Evolutionary conservation across 2,329 filamentous ascomycete species (phyloP).

Genomic region (Dothideomycetes sp.): DNA sequence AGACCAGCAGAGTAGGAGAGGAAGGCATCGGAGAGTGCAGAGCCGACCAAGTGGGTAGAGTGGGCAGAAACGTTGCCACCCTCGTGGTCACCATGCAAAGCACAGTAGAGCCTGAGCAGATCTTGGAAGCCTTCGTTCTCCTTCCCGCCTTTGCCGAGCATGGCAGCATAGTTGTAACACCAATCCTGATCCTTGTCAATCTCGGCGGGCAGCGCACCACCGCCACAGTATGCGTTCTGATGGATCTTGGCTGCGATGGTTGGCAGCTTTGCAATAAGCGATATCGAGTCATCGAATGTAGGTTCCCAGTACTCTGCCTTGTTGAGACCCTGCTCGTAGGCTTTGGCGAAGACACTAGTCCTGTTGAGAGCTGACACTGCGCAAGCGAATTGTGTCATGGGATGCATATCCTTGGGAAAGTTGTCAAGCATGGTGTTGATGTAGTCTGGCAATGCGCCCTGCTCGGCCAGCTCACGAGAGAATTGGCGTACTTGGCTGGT

Average conservation of each 20-base stretch:
- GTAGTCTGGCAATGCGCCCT: constrained; percentile 72
- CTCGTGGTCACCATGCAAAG: constrained; percentile 95
- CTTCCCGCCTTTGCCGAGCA: constrained; percentile 82
- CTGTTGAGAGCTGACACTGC: constrained; percentile 94
- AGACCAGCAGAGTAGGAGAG: constrained; percentile 93
- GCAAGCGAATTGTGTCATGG: constrained; percentile 96
- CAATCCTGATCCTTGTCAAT: constrained; percentile 84
- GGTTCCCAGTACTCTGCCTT: constrained; percentile 99
- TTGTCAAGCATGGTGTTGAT: constrained; percentile 80
- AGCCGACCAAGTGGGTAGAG: constrained; percentile 87
- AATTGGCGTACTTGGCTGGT: constrained; percentile 71
- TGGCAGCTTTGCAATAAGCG: constrained; percentile 87
- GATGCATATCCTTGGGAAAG: constrained; percentile 84
- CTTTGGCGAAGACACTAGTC: constrained; percentile 85
- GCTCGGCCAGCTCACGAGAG: constrained; percentile 77
- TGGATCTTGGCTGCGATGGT: constrained; percentile 97
- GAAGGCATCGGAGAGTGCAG: constrained; percentile 88
- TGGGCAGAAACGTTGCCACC: constrained; percentile 97
- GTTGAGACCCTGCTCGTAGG: constrained; percentile 80
- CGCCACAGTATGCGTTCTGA: constrained; percentile 71
- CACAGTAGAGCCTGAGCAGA: constrained; percentile 83
- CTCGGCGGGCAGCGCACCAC: constrained; percentile 64
- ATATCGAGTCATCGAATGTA: constrained; percentile 91
- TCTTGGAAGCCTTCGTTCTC: constrained; percentile 94
- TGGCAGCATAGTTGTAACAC: constrained; percentile 96